Percentiles rank a stretch among this genome's conserved stretches.
Conservation (phyloP, 2,329 filamentous ascomycete species). For the Diplocarpon rosae region DNA sequence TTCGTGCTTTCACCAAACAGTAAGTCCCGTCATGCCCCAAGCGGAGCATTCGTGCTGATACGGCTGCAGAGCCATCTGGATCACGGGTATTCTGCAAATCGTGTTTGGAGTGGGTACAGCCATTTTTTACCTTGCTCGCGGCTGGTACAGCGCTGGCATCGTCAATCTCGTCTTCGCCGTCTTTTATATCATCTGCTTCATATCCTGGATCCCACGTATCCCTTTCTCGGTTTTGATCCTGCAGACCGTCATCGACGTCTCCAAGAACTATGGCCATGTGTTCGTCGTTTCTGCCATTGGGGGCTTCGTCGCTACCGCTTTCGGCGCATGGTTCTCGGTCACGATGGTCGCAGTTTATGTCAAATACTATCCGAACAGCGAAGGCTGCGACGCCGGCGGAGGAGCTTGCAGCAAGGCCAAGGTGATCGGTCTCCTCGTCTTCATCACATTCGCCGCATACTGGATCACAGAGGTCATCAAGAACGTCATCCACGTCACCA, state of each 20-base stretch:
- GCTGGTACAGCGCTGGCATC: constrained; percentile 74
- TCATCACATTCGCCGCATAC: constrained; percentile 83
- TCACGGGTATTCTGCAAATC: constrained; percentile 82
- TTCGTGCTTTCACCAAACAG: constrained; percentile 71
- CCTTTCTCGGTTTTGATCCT: constrained; percentile 89
- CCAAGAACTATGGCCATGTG: constrained; percentile 74
- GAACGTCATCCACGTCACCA: constrained; percentile 80
- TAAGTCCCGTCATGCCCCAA: constrained; percentile 6
- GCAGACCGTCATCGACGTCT: constrained; percentile 73
- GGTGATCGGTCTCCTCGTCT: constrained; percentile 75
- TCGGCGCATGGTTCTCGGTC: constrained; percentile 76
- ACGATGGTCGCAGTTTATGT: constrained; percentile 81
- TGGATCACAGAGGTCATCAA: constrained; percentile 93
- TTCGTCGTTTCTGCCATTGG: constrained; percentile 79
- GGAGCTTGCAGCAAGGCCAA: constrained; percentile 58
- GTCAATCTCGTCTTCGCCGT: constrained; percentile 75
- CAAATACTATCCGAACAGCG: constrained; percentile 58
- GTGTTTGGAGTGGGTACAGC: constrained; percentile 74
- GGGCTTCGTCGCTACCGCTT: constrained; percentile 62
- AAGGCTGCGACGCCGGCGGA: constrained; percentile 33
- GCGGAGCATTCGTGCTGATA: background rate
- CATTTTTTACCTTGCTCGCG: constrained; percentile 69
- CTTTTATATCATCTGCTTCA: constrained; percentile 74
- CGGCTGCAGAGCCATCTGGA: constrained; percentile 60
- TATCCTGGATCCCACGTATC: constrained; percentile 80